phyloP scores from a whole-genome alignment of 164 flowering plant genomes.

The Cinnamomum chago region DNA sequence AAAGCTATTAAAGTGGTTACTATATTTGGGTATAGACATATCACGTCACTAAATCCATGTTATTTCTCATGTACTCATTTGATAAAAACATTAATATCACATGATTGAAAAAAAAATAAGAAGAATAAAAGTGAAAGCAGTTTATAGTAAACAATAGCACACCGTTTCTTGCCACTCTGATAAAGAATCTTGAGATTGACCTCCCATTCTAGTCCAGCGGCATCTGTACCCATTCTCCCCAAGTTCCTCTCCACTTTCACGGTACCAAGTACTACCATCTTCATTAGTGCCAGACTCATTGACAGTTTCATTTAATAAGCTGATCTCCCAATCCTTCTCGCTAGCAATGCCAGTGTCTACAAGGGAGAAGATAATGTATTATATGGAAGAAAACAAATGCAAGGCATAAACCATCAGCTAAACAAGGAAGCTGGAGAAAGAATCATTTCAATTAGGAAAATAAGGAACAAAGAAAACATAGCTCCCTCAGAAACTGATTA shows the following conservation, averaged over 20 bases:
- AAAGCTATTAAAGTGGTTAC: background rate
- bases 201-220: slow-evolving; percentile 96
- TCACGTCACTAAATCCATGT: background rate
- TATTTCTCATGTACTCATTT: background rate
- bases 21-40: background rate
- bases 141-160: slow-evolving; percentile 7
- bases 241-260: slow-evolving; percentile 80
- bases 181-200: slow-evolving; percentile 61
- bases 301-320: slow-evolving; percentile 59
- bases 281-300: slow-evolving; percentile 86
- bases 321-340: slow-evolving; percentile 94
- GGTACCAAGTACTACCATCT: slow-evolving; percentile 92
- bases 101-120: too few species aligned
- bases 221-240: slow-evolving; percentile 89
- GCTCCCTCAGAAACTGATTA: background rate
- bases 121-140: background rate
- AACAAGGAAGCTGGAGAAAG: background rate
- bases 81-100: slow-evolving; percentile 1
- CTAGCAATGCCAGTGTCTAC: slow-evolving; percentile 96
- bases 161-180: slow-evolving; percentile 97
- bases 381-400: background rate
- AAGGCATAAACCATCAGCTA: slow-evolving; percentile 1
- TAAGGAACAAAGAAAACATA: background rate
- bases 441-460: background rate
- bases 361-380: background rate